Conservation (phyloP, 345 rosid genomes). For the Hibiscus tridactylites region DNA sequence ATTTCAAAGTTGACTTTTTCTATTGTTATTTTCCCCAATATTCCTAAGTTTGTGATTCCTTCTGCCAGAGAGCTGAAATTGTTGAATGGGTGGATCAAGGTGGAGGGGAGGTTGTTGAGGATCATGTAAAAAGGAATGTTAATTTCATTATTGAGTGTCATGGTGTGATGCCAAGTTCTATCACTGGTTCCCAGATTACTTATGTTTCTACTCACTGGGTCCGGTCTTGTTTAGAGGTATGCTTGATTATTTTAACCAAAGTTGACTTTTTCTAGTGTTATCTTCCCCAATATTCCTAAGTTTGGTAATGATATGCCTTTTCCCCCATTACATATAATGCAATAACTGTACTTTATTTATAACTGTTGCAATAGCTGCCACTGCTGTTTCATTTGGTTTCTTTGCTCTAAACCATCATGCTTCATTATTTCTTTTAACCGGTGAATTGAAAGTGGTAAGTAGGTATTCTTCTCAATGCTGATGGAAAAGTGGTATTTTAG, state of each 20-base stretch:
- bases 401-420: slow-evolving; percentile 1
- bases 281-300: too few species aligned
- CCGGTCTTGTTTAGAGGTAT: slow-evolving; percentile 85
- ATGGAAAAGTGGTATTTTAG: slow-evolving; percentile 39
- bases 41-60: slow-evolving; percentile 7
- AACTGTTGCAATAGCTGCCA: neutral
- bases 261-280: too few species aligned
- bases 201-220: slow-evolving; percentile 92
- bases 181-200: slow-evolving; percentile 24
- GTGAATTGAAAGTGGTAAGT: slow-evolving; percentile 1
- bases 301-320: neutral
- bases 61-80: slow-evolving; percentile 67
- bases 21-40: neutral
- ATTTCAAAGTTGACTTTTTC: neutral
- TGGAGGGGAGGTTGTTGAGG: slow-evolving; percentile 62
- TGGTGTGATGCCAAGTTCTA: slow-evolving; percentile 37
- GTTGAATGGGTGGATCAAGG: slow-evolving; percentile 85
- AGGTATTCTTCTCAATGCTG: slow-evolving; percentile 12
- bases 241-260: neutral
- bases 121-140: slow-evolving; percentile 26
- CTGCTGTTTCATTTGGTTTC: neutral
- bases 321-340: neutral
- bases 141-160: slow-evolving; percentile 72
- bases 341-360: slow-evolving; percentile 2
- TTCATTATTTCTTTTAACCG: neutral